Conservation (phyloP, 768 basidiomycete genomes). For the Tylopilus cervinicoccineus region DNA sequence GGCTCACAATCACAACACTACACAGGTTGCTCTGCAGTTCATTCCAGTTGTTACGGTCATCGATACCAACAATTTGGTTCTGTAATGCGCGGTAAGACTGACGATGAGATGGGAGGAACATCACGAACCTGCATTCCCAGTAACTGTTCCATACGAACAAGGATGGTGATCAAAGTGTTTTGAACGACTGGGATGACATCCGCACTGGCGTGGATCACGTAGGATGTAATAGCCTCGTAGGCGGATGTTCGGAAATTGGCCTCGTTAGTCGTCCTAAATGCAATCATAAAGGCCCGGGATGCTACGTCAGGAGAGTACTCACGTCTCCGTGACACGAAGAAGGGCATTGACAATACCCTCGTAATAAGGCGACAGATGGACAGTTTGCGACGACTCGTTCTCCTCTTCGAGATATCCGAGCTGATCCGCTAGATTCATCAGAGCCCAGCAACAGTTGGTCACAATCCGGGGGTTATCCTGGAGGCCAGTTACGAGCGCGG, state of each 20-base stretch:
- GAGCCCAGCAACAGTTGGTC: constrained; percentile 92
- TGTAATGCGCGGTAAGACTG: constrained; percentile 27
- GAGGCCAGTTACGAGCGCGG: constrained; percentile 78
- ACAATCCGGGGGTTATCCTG: constrained; percentile 80
- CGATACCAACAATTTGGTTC: constrained; percentile 91
- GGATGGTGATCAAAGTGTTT: constrained; percentile 73
- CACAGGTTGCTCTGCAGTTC: constrained; percentile 96
- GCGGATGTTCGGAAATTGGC: constrained; percentile 92
- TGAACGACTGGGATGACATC: constrained; percentile 82
- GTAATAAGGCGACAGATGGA: constrained; percentile 84
- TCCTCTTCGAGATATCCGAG: constrained; percentile 68
- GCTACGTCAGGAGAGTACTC: constrained; percentile 21
- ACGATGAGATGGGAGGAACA: not conserved
- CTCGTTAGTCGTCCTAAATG: constrained; percentile 71
- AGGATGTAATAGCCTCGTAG: constrained; percentile 92
- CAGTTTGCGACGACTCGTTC: constrained; percentile 48
- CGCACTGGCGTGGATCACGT: constrained; percentile 72
- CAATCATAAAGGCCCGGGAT: constrained; percentile 9
- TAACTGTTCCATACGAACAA: constrained; percentile 89
- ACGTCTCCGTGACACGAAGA: constrained; percentile 86
- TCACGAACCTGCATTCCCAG: constrained; percentile 69
- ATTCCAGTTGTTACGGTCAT: constrained; percentile 99
- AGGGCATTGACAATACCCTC: constrained; percentile 83
- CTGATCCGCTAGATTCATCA: constrained; percentile 95
- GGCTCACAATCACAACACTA: constrained; percentile 77